Base-by-base conservation (phyloP, 805 yeast species). In the Candida patagonica region DNA sequence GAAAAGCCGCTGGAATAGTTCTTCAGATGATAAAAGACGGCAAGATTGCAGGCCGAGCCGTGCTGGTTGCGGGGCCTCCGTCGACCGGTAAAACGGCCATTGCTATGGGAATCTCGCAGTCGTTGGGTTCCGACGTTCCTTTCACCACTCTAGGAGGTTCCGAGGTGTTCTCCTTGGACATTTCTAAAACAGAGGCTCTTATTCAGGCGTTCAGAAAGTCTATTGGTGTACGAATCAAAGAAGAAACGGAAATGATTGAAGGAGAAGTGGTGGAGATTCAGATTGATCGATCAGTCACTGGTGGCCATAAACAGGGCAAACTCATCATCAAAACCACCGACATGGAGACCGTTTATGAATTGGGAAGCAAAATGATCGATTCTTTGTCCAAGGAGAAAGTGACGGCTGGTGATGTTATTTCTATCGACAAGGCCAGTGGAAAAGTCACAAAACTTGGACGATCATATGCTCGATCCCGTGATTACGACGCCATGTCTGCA, bases 181-280 rank as follows among this genome's bases (percentile, higher is more conserved):
- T 92, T 52, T 79, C 89, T 50, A 92, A 92, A 64, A 92, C 98
- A 1, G 99, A 92, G 66, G 92, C 95, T 0, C 71, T 92, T 50
- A 88, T 95, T 34, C 98, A 92, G 66, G 94, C 95, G 19, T 89
- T 92, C 66, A 76, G 99, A 61, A 88, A 83, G 59, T 83, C 95
- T 4, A 92, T 92, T 57, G 99, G 98, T 31, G 80, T 92, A 48
- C 80, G 83, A 59, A 94, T 92, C 60, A 87, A 83, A 58, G 98
- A 92, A 63, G 96, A 92, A 52, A 88, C 96, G 24, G 99, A 92
- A 63, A 76, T 92, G 41, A 89, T 92, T 50, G 97, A 92, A 66
- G 99, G 99, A 60, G 99, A 92, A 64, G 98, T 92, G 38, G 96
- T 92, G 26, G 99, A 92, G 64, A 83, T 86, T 56, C 95, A 85